Evolutionary conservation across 257 asterid genomes (phyloP).

Genomic region (Eustoma russellianum): DNA sequence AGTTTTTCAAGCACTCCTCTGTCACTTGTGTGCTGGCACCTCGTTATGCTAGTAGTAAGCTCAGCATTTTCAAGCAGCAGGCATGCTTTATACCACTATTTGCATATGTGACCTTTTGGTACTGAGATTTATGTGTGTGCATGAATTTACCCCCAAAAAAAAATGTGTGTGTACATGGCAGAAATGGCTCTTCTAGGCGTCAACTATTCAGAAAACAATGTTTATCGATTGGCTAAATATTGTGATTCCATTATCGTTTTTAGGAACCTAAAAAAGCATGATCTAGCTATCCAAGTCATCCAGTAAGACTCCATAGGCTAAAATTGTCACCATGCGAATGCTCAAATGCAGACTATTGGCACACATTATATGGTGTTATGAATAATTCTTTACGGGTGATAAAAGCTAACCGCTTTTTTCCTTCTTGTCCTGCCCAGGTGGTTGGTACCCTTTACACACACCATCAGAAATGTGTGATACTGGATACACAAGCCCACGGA

Average conservation of each 20-base stretch:
- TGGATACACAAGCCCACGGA: conserved; percentile 79
- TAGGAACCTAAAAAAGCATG: background rate
- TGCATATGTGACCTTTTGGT: conserved; percentile 7
- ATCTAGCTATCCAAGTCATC: background rate
- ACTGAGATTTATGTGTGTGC: background rate
- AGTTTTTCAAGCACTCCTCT: conserved; percentile 87
- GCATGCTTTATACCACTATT: conserved; percentile 42
- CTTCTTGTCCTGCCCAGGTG: conserved; percentile 38
- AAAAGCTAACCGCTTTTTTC: conserved; percentile 5
- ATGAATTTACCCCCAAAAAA: no score
- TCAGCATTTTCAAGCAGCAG: conserved; percentile 98
- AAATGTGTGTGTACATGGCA: no score
- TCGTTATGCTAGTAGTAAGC: conserved; percentile 93
- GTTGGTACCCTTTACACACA: conserved; percentile 96
- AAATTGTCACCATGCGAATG: background rate
- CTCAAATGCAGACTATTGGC: background rate
- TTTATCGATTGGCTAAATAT: background rate
- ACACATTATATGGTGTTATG: background rate
- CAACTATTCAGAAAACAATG: no score
- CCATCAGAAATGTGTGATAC: conserved; percentile 96
- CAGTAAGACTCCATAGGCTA: background rate
- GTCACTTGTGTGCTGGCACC: conserved; percentile 87
- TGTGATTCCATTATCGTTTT: background rate
- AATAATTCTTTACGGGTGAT: background rate
- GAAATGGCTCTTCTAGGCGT: background rate